Conservation (phyloP, 1,284 basidiomycete genomes). For the Testicularia cyperi region DNA sequence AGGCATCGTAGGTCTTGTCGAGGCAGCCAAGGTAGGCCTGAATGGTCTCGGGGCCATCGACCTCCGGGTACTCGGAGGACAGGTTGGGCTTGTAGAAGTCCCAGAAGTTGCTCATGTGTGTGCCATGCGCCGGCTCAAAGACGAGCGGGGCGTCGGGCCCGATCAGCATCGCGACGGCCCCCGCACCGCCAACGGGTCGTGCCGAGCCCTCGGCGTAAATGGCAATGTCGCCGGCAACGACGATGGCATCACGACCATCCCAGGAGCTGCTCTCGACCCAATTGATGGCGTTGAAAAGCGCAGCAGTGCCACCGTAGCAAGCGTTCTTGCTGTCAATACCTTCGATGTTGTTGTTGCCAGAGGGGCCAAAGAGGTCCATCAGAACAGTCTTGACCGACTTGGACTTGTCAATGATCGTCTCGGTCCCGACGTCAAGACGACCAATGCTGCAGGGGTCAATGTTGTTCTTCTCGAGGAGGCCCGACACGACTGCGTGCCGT, state of each 20-base stretch:
- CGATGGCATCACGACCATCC: constrained; percentile 97
- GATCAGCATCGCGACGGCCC: constrained; percentile 90
- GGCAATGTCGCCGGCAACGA: constrained; percentile 95
- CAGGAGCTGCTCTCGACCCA: constrained; percentile 96
- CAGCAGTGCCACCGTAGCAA: constrained; percentile 97
- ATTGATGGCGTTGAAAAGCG: constrained; percentile 88
- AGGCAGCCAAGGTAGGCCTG: constrained; percentile 92
- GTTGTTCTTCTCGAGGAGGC: constrained; percentile 89
- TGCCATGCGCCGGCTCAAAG: constrained; percentile 92
- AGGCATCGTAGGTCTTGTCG: constrained; percentile 84
- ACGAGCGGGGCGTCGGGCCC: constrained; percentile 93
- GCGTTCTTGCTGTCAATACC: constrained; percentile 99
- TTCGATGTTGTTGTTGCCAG: constrained; percentile 95
- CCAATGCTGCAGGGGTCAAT: constrained; percentile 95
- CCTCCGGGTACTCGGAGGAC: constrained; percentile 80
- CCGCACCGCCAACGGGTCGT: constrained; percentile 93
- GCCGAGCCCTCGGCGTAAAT: constrained; percentile 96
- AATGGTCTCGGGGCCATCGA: constrained; percentile 95
- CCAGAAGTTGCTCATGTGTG: constrained; percentile 95
- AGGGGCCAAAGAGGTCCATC: constrained; percentile 92
- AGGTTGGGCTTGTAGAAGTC: constrained; percentile 61
- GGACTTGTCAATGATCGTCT: constrained; percentile 99
- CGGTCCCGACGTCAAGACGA: constrained; percentile 95
- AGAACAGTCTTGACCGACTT: constrained; percentile 98
- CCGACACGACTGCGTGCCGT: constrained; percentile 63